Evolutionary conservation across 352 stramenopile species (phyloP).

Genomic region (Plasmopara viticola): DNA sequence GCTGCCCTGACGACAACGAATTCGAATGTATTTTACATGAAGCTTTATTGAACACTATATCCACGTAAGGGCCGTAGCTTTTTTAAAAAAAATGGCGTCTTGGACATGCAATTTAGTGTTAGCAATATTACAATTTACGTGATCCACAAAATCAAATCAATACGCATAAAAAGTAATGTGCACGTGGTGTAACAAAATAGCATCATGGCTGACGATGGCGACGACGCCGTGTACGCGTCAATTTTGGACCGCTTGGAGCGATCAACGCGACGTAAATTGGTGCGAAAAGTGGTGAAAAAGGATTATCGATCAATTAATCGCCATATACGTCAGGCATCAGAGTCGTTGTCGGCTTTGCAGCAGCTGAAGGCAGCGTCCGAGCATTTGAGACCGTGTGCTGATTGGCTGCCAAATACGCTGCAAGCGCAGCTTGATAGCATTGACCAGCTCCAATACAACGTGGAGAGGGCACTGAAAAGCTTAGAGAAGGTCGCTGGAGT

Average conservation of each 20-base stretch:
- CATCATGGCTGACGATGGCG: constrained; percentile 5
- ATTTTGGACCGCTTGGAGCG: constrained; percentile 26
- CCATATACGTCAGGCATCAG: constrained; percentile 6
- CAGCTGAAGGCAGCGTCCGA: constrained; percentile 22
- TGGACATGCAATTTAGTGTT: no score
- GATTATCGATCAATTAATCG: constrained; percentile 9
- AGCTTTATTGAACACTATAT: no score
- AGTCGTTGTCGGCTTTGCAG: constrained; percentile 16
- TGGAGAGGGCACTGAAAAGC: constrained; percentile 5
- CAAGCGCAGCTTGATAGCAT: constrained; percentile 14
- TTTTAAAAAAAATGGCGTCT: no score
- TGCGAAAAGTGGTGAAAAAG: constrained; percentile 10
- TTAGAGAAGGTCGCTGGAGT: constrained; percentile 1
- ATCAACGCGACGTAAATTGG: constrained; percentile 18
- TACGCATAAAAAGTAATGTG: background rate
- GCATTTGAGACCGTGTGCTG: constrained; percentile 17
- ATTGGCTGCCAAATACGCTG: constrained; percentile 11
- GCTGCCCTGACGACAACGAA: no score
- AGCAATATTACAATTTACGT: no score
- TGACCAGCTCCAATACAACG: constrained; percentile 5
- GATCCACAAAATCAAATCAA: no score
- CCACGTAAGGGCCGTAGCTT: no score
- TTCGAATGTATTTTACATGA: no score
- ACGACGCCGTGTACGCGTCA: constrained; percentile 29
- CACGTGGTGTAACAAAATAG: constrained; percentile 18